Conservation (phyloP, 306 rosid genomes). For the Pyrus pyrifolia region DNA sequence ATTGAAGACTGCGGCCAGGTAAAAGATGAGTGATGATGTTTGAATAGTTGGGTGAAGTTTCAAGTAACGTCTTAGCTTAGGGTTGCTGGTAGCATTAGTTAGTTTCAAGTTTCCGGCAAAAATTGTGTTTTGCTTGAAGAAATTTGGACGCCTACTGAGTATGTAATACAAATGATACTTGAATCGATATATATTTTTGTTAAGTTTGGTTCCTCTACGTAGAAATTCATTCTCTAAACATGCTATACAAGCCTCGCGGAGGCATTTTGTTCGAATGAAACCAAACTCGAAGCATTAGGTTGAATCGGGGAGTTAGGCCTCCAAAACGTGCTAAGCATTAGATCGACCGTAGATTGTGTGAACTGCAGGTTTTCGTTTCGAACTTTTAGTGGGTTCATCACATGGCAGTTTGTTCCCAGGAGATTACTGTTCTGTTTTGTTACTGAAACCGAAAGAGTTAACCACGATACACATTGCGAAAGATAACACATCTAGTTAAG, state of each 20-base stretch:
- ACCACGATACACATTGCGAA: no score
- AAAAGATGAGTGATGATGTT: slow-evolving; percentile 13
- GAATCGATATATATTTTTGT: neutral
- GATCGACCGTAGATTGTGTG: neutral
- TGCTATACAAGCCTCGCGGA: neutral
- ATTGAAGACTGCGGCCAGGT: slow-evolving; percentile 82
- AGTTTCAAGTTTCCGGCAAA: neutral
- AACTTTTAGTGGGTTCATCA: neutral
- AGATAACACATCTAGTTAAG: neutral
- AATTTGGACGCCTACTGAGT: neutral
- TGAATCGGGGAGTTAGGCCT: no score
- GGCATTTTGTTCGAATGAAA: neutral
- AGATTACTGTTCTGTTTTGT: no score
- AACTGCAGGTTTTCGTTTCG: neutral
- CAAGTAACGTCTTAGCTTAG: neutral
- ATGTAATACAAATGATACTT: neutral
- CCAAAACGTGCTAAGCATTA: no score
- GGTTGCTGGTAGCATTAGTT: neutral
- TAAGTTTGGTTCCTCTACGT: no score
- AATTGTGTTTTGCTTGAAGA: neutral
- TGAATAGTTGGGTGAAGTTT: neutral
- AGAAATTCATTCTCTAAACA: no score
- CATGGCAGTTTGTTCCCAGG: neutral
- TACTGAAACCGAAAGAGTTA: neutral
- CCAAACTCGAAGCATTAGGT: neutral